Conservation (phyloP, 495 filamentous ascomycete species). For the Penicillium lividum region DNA sequence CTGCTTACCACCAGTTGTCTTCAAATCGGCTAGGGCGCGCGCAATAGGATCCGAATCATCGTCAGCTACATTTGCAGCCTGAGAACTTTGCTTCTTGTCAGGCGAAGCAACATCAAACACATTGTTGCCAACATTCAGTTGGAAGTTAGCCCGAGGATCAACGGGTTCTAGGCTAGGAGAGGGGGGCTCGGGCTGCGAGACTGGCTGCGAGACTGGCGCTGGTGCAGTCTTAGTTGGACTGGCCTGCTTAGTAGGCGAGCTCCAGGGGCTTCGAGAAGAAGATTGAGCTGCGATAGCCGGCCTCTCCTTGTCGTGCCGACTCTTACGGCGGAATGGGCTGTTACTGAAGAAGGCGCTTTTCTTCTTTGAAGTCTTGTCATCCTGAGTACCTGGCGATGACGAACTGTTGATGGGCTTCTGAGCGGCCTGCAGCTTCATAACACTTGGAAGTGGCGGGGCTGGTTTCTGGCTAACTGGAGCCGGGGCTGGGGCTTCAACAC, state of each 20-base stretch:
- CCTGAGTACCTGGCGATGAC: constrained; percentile 42
- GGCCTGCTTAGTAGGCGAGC: constrained; percentile 35
- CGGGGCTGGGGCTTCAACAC: constrained; percentile 57
- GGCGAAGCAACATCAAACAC: constrained; percentile 95
- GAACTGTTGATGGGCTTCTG: constrained; percentile 60
- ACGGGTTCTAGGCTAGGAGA: constrained; percentile 82
- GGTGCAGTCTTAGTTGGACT: constrained; percentile 34
- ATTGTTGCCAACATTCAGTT: constrained; percentile 94
- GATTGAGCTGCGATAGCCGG: constrained; percentile 28
- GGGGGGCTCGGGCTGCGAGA: constrained; percentile 23
- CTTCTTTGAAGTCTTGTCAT: constrained; percentile 71
- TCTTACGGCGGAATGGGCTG: constrained; percentile 93
- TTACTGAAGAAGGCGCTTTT: constrained; percentile 94
- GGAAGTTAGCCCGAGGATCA: constrained; percentile 88
- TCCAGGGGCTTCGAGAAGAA: constrained; percentile 33
- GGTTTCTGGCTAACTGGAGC: constrained; percentile 8
- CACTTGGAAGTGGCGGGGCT: constrained; percentile 44
- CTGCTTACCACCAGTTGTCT: constrained; percentile 73
- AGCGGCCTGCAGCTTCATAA: constrained; percentile 57
- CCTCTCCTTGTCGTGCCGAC: constrained; percentile 77
- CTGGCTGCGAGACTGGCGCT: constrained; percentile 4
- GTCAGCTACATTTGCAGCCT: constrained; percentile 34
- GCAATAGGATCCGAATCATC: constrained; percentile 84
- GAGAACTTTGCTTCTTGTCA: constrained; percentile 51
- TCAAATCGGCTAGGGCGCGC: constrained; percentile 86